These are phyloP conservation scores for Aspergillus sp. DNA, from an alignment of 2,329 filamentous ascomycete species.

Conservation along the genomic window DNA sequence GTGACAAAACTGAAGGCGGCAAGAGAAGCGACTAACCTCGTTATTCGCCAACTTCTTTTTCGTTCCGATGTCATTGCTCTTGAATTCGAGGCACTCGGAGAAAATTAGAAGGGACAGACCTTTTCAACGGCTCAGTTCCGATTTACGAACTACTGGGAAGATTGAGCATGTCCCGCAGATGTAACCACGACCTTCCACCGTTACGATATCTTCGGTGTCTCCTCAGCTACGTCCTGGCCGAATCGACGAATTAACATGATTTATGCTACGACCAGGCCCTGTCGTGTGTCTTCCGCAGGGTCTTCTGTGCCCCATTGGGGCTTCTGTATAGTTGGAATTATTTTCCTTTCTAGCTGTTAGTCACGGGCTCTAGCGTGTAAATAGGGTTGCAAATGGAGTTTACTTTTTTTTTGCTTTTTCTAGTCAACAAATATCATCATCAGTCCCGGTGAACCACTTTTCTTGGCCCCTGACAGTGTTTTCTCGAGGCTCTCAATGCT, in stretches of 20 bases:
- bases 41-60: not conserved
- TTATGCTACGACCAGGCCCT: slow-evolving; percentile 3
- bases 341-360: not conserved
- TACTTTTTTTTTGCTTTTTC: not conserved
- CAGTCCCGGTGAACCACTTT: not conserved
- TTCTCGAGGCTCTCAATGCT: not conserved
- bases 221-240: not conserved
- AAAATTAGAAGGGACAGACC: not conserved
- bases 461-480: not conserved
- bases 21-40: slow-evolving; percentile 40
- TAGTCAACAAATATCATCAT: not conserved
- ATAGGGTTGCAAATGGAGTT: slow-evolving; percentile 14
- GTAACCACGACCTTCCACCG: slow-evolving; percentile 11
- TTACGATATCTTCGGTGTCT: not conserved
- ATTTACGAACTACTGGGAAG: not conserved
- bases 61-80: not conserved
- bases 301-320: not conserved
- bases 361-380: slow-evolving; percentile 8
- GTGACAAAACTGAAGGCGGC: slow-evolving; percentile 28
- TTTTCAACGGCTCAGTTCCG: not conserved
- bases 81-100: not conserved
- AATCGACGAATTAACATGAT: not conserved
- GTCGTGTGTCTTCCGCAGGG: not conserved
- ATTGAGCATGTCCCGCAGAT: slow-evolving; percentile 3
- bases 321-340: slow-evolving; percentile 11